Percentiles rank a stretch among this genome's conserved stretches.
phyloP scores from a whole-genome alignment of 495 filamentous ascomycete species.

The Tuber magnatum region DNA sequence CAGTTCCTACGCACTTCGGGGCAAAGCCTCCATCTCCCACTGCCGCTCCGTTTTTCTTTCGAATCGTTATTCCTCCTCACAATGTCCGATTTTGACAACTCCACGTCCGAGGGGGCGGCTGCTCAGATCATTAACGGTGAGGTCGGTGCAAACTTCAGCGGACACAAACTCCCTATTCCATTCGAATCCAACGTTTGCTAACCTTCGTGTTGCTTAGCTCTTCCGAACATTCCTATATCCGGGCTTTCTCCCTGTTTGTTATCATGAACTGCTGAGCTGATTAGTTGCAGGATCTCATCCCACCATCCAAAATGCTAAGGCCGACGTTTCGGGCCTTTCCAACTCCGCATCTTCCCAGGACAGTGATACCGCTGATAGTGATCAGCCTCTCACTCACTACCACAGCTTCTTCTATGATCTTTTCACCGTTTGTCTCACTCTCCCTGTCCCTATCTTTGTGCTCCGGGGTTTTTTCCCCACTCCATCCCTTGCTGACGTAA shows the following conservation, averaged over 20 bases:
- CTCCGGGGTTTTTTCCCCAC: slow-evolving; percentile 13
- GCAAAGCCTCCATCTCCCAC: slow-evolving; percentile 6
- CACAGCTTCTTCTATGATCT: slow-evolving; percentile 92
- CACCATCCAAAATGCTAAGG: slow-evolving; percentile 31
- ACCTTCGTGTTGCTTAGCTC: background rate
- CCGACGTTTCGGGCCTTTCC: slow-evolving; percentile 33
- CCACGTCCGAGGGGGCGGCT: slow-evolving; percentile 23
- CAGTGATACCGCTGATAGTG: slow-evolving; percentile 59
- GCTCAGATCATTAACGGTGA: slow-evolving; percentile 35
- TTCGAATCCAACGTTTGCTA: slow-evolving; percentile 2
- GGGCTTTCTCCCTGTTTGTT: background rate
- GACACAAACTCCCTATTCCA: background rate
- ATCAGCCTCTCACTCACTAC: slow-evolving; percentile 88
- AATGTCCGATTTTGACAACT: slow-evolving; percentile 18
- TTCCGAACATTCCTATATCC: background rate
- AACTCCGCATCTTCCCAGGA: slow-evolving; percentile 17
- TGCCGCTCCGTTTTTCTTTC: slow-evolving; percentile 13
- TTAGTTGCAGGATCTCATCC: slow-evolving; percentile 29
- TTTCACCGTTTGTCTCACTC: slow-evolving; percentile 55
- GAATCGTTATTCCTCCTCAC: background rate
- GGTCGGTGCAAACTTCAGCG: slow-evolving; percentile 17
- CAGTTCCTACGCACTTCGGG: slow-evolving; percentile 4
- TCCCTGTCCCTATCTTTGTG: slow-evolving; percentile 27
- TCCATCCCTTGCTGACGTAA: slow-evolving; percentile 37
- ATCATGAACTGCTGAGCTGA: slow-evolving; percentile 4